A percentile compares a stretch with the other conserved stretches of the same genome.
phyloP scores from a whole-genome alignment of 129 eudicot genomes.

The Solidago caesia region DNA sequence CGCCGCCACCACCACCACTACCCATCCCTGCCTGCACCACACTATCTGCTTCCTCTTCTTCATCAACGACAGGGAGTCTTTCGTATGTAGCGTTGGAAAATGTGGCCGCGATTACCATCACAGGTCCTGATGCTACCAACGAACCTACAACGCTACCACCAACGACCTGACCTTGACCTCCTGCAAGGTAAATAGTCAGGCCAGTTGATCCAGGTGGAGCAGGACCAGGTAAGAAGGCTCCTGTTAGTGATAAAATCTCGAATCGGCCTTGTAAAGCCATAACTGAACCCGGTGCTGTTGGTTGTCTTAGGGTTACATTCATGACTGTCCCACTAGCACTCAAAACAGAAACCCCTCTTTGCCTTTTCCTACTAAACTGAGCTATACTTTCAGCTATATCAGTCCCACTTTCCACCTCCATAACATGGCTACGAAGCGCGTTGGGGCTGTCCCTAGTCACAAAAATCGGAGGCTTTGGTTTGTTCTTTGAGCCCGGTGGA shows the following conservation, averaged over 20 bases:
- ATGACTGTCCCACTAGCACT: conserved; percentile 62
- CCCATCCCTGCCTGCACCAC: conserved; percentile 37
- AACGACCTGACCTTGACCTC: conserved; percentile 79
- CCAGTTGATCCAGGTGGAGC: conserved; percentile 77
- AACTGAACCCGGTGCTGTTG: conserved; percentile 56
- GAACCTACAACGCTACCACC: conserved; percentile 78
- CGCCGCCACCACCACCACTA: conserved; percentile 12
- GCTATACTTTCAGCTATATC: conserved; percentile 74
- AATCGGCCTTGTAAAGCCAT: conserved; percentile 74
- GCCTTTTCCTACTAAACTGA: conserved; percentile 57
- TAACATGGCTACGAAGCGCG: conserved; percentile 73
- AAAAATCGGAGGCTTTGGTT: conserved; percentile 66
- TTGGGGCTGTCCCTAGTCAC: conserved; percentile 79
- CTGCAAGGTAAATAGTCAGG: conserved; percentile 65
- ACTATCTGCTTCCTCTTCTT: conserved; percentile 52
- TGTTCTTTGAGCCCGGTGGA: conserved; percentile 70
- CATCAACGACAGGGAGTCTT: conserved; percentile 53
- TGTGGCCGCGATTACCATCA: conserved; percentile 66
- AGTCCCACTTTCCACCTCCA: conserved; percentile 75
- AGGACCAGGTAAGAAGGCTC: conserved; percentile 76
- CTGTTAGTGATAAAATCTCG: conserved; percentile 60
- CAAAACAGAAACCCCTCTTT: conserved; percentile 67
- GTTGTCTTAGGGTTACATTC: conserved; percentile 69
- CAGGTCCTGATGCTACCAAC: conserved; percentile 69
- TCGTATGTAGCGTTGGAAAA: conserved; percentile 71